These are phyloP conservation scores for Neonectria neomacrospora DNA, from an alignment of 2,329 filamentous ascomycete species.

Conservation along the genomic window DNA sequence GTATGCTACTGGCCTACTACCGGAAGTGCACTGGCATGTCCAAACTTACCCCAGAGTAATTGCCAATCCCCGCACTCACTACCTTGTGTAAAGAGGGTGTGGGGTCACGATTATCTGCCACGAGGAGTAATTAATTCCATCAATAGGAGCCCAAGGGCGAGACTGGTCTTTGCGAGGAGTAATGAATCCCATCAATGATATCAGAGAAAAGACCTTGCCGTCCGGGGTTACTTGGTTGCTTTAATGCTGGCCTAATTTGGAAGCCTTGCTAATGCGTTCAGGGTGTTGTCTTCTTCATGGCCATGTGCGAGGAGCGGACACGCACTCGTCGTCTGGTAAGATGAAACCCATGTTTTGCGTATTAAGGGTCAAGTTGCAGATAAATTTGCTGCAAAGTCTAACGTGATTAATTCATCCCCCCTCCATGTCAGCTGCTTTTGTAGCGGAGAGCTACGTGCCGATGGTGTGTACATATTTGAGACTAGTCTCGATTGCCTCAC, in stretches of 20 bases:
- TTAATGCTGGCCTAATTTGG: neutral
- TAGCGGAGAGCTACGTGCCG: neutral
- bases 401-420: neutral
- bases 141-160: conserved; percentile 2
- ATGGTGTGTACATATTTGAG: neutral
- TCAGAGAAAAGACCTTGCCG: neutral
- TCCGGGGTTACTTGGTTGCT: neutral
- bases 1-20: neutral
- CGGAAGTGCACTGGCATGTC: neutral
- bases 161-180: neutral
- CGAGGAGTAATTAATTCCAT: conserved; percentile 16
- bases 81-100: neutral
- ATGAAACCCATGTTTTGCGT: neutral
- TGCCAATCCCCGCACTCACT: neutral
- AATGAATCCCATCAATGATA: neutral
- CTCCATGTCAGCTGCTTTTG: neutral
- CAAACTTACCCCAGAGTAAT: neutral
- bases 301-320: neutral
- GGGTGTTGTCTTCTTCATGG: no score
- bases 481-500: no score
- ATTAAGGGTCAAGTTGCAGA: neutral
- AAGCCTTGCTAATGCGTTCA: no score
- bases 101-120: conserved; percentile 8
- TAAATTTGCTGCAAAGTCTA: neutral
- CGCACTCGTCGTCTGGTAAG: neutral